Conservation (phyloP, 2,329 filamentous ascomycete species). For the Sclerotinia trifoliorum region DNA sequence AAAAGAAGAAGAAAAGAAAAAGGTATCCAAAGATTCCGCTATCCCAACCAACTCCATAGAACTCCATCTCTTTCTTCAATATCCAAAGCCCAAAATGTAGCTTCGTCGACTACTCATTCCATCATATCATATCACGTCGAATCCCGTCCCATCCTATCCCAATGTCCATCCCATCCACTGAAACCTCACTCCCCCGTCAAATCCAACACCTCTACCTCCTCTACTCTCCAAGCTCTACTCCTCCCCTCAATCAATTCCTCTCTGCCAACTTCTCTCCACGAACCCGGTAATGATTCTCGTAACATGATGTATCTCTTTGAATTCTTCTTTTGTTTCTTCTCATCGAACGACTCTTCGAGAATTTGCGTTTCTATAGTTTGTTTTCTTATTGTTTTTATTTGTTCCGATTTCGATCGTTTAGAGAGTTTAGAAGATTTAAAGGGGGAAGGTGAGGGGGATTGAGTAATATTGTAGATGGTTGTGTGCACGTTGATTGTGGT, state of each 20-base stretch:
- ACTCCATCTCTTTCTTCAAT: too few relatives aligned
- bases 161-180: not conserved
- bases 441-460: constrained; percentile 3
- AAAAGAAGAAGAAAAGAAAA: too few relatives aligned
- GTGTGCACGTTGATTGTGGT: constrained; percentile 9
- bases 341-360: not conserved
- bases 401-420: not conserved
- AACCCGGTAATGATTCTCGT: constrained; percentile 18
- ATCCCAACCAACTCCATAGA: too few relatives aligned
- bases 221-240: constrained; percentile 19
- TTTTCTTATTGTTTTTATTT: not conserved
- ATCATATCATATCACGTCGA: not conserved
- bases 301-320: constrained; percentile 20
- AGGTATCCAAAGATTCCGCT: too few relatives aligned
- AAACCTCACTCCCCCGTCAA: constrained; percentile 14
- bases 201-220: constrained; percentile 23
- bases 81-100: too few relatives aligned
- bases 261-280: constrained; percentile 9
- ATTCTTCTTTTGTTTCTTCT: not conserved
- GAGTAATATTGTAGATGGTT: constrained; percentile 16
- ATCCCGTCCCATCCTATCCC: not conserved
- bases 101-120: not conserved
- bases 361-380: constrained; percentile 12
- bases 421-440: not conserved
- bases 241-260: constrained; percentile 22